Evolutionary conservation across 306 rosid genomes (phyloP).

Genomic region (Sechiopsis laciniata): DNA sequence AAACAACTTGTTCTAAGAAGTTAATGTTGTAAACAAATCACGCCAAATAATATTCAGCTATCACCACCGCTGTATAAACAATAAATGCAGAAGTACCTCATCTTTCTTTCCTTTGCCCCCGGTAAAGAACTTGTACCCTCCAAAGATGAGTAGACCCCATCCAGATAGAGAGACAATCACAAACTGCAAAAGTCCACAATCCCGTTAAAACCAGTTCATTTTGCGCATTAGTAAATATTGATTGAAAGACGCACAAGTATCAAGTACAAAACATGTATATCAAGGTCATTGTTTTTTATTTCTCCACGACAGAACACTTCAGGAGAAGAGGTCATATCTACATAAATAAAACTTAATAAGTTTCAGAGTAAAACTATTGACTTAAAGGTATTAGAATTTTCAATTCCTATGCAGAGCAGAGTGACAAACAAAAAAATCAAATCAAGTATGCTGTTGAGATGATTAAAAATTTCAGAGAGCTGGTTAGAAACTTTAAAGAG

Average conservation of each 20-base stretch:
- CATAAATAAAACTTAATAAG: neutral
- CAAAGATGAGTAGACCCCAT: constrained; percentile 65
- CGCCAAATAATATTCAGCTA: neutral
- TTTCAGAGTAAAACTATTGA: neutral
- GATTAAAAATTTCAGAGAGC: too few relatives aligned
- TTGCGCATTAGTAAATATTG: neutral
- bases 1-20: constrained; percentile 1
- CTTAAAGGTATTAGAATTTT: neutral
- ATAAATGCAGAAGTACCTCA: constrained; percentile 48
- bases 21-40: neutral
- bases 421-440: neutral
- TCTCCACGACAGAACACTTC: neutral
- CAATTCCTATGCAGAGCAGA: neutral
- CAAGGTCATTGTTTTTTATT: neutral
- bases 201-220: constrained; percentile 26
- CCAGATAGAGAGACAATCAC: constrained; percentile 72
- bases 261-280: neutral
- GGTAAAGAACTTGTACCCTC: constrained; percentile 57
- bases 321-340: neutral
- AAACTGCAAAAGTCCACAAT: constrained; percentile 49
- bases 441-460: neutral
- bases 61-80: neutral
- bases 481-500: too few relatives aligned
- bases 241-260: neutral
- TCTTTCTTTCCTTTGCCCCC: constrained; percentile 78